Evolutionary conservation across 495 filamentous ascomycete genomes (phyloP).

Genomic region (Xylaria nigripes): DNA sequence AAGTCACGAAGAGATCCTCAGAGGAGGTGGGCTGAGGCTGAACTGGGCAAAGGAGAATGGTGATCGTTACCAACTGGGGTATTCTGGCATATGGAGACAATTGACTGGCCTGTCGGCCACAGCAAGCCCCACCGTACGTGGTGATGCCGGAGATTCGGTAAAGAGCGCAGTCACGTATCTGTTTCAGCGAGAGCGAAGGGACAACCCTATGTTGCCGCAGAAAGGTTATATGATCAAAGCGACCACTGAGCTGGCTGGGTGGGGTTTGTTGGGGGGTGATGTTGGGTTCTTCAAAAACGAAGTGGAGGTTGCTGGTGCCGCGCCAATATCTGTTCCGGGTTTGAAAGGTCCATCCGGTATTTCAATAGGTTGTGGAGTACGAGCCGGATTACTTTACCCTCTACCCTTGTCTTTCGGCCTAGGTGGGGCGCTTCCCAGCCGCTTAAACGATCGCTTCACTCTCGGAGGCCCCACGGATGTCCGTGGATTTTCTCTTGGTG

Average conservation of each 20-base stretch:
- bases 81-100: conserved; percentile 79
- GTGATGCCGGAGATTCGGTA: conserved; percentile 82
- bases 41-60: conserved; percentile 56
- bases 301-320: conserved; percentile 64
- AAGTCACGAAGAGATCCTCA: conserved; percentile 85
- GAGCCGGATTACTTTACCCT: conserved; percentile 51
- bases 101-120: conserved; percentile 63
- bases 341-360: conserved; percentile 63
- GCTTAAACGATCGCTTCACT: conserved; percentile 88
- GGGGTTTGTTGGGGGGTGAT: conserved; percentile 76
- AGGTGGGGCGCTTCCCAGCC: conserved; percentile 52
- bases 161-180: conserved; percentile 80
- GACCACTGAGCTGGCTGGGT: conserved; percentile 74
- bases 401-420: conserved; percentile 50
- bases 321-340: conserved; percentile 62
- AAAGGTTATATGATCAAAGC: conserved; percentile 70
- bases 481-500: conserved; percentile 81
- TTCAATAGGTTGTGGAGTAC: conserved; percentile 41
- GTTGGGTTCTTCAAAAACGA: conserved; percentile 86
- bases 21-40: conserved; percentile 67
- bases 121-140: conserved; percentile 71
- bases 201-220: conserved; percentile 74
- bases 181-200: conserved; percentile 68
- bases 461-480: conserved; percentile 93
- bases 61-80: conserved; percentile 65